phyloP scores from a whole-genome alignment of 495 filamentous ascomycete genomes.

The Lophiostoma macrostomum region DNA sequence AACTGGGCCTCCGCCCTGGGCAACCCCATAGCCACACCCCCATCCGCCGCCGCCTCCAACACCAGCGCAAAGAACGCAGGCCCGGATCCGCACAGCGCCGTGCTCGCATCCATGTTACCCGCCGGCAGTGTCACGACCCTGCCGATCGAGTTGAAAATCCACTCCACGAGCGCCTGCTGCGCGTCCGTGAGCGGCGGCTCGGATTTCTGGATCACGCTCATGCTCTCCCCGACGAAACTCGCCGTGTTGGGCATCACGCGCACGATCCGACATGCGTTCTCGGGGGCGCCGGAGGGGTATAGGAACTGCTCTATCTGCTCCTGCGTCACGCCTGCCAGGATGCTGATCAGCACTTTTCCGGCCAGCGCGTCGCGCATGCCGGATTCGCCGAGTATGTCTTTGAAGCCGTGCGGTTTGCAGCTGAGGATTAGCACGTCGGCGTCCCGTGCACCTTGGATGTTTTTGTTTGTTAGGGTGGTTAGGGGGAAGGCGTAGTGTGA shows the following conservation, averaged over 20 bases:
- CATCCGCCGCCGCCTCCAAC: slow-evolving; percentile 72
- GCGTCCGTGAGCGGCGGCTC: slow-evolving; percentile 54
- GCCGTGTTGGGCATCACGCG: slow-evolving; percentile 80
- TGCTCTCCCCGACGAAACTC: slow-evolving; percentile 66
- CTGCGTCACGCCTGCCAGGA: slow-evolving; percentile 76
- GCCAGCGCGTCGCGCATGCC: slow-evolving; percentile 67
- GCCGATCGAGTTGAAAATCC: slow-evolving; percentile 74
- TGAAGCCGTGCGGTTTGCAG: slow-evolving; percentile 75
- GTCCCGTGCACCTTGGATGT: slow-evolving; percentile 55
- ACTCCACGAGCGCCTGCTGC: slow-evolving; percentile 58
- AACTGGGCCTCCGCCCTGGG: slow-evolving; percentile 71
- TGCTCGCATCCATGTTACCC: slow-evolving; percentile 67
- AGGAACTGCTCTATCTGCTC: slow-evolving; percentile 61
- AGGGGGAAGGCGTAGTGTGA: slow-evolving; percentile 46
- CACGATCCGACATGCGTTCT: slow-evolving; percentile 54
- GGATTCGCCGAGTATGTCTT: slow-evolving; percentile 57
- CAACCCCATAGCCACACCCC: slow-evolving; percentile 76
- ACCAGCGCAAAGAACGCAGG: slow-evolving; percentile 78
- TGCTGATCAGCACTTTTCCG: slow-evolving; percentile 79
- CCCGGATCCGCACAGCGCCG: slow-evolving; percentile 72
- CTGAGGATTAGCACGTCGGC: slow-evolving; percentile 67
- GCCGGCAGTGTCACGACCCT: slow-evolving; percentile 63
- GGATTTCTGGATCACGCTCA: slow-evolving; percentile 72
- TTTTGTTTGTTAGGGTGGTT: slow-evolving; percentile 50
- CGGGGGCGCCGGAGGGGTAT: slow-evolving; percentile 42